Percentiles rank a stretch among this genome's conserved stretches.
Conservation (phyloP, 2,329 filamentous ascomycete genomes). For the Neoarthrinium moseri region DNA sequence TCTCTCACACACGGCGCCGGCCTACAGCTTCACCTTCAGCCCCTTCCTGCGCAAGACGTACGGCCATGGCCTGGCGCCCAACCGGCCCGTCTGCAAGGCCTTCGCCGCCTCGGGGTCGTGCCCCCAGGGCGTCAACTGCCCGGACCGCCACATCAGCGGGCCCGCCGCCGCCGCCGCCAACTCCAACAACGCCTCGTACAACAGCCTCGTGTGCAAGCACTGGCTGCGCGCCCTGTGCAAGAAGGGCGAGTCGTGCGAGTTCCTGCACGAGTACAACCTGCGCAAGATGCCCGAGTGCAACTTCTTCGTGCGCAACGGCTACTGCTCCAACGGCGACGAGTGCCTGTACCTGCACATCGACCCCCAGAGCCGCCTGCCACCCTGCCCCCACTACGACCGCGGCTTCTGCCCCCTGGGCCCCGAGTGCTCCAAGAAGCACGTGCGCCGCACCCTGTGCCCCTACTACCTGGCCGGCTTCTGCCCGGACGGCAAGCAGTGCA, state of each 20-base stretch:
- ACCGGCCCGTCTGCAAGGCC: constrained; percentile 80
- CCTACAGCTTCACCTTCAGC: constrained; percentile 77
- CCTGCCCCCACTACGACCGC: constrained; percentile 88
- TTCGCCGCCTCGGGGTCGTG: constrained; percentile 79
- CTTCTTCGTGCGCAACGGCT: constrained; percentile 89
- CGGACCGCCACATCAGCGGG: constrained; percentile 70
- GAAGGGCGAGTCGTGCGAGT: constrained; percentile 95
- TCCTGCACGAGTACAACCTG: constrained; percentile 97
- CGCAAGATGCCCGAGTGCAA: constrained; percentile 98
- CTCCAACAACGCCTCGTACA: constrained; percentile 53
- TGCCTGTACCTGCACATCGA: constrained; percentile 92
- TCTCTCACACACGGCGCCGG: constrained; percentile 53
- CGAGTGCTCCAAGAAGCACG: constrained; percentile 83
- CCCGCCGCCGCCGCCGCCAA: constrained; percentile 38
- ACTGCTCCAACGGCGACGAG: constrained; percentile 95
- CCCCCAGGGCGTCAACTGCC: constrained; percentile 78
- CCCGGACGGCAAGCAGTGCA: constrained; percentile 74
- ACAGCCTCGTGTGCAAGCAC: constrained; percentile 95
- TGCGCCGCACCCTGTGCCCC: constrained; percentile 74
- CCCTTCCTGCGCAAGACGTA: constrained; percentile 82
- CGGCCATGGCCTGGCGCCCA: constrained; percentile 77
- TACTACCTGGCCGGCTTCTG: constrained; percentile 96
- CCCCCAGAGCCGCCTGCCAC: constrained; percentile 73
- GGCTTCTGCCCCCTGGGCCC: constrained; percentile 94
- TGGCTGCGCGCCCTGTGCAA: constrained; percentile 97